phyloP scores from a whole-genome alignment of 2,329 filamentous ascomycete species.

The Cladosporium sphaerospermum region DNA sequence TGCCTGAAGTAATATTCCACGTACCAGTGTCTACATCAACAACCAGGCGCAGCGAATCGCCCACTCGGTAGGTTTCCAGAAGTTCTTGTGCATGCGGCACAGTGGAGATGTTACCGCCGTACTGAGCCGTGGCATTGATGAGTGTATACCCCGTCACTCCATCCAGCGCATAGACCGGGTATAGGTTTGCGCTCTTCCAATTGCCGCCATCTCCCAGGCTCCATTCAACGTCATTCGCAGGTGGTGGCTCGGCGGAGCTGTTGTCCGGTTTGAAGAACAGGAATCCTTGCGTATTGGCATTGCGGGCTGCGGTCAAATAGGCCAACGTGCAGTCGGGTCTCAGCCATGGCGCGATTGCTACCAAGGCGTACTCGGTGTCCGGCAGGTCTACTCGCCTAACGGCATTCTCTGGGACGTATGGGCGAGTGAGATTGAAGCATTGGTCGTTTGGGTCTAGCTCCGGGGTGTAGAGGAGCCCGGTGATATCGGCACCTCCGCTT shows the following conservation, averaged over 20 bases:
- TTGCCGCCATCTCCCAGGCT: slow-evolving; percentile 58
- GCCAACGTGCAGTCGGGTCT: slow-evolving; percentile 63
- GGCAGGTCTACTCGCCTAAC: slow-evolving; percentile 65
- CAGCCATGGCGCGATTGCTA: slow-evolving; percentile 85
- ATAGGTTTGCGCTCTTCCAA: slow-evolving; percentile 69
- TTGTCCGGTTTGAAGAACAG: slow-evolving; percentile 49
- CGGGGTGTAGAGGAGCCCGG: slow-evolving; percentile 81
- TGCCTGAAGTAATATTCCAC: not conserved
- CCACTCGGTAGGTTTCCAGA: slow-evolving; percentile 30
- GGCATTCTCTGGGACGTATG: slow-evolving; percentile 68
- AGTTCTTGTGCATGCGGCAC: slow-evolving; percentile 37
- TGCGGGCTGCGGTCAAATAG: slow-evolving; percentile 59
- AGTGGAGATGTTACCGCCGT: slow-evolving; percentile 66
- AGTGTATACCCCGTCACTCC: slow-evolving; percentile 59
- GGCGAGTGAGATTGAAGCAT: slow-evolving; percentile 57
- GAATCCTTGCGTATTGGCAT: slow-evolving; percentile 52
- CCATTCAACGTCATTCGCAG: slow-evolving; percentile 61
- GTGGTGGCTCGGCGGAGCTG: slow-evolving; percentile 54
- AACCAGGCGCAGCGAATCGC: slow-evolving; percentile 47
- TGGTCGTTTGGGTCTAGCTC: slow-evolving; percentile 51
- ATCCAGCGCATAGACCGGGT: slow-evolving; percentile 77
- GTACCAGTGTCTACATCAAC: slow-evolving; percentile 43
- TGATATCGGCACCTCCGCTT: slow-evolving; percentile 55
- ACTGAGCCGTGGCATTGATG: slow-evolving; percentile 65
- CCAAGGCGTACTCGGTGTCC: slow-evolving; percentile 60